A percentile compares a stretch with the other conserved stretches of the same genome.
Evolutionary conservation across 78 protist species (phyloP).

Genomic region (Polysphondylium violaceum): DNA sequence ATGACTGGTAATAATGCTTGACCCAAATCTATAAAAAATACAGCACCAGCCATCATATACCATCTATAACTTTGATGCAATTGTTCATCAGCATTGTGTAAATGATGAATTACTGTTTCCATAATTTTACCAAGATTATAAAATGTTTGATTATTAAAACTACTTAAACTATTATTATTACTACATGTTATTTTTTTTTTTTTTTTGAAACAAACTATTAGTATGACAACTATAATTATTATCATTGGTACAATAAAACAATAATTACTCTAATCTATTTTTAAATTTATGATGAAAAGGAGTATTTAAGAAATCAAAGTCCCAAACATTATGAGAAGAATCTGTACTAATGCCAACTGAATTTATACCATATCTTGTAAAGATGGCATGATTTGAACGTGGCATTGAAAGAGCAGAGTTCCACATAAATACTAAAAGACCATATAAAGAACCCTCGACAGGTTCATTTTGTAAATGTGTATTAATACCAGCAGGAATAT

Average conservation of each 20-base stretch:
- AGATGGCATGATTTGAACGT: constrained; percentile 72
- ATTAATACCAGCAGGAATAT: constrained; percentile 68
- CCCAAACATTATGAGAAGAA: constrained; percentile 56
- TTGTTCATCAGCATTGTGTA: constrained; percentile 81
- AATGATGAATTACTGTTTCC: constrained; percentile 58
- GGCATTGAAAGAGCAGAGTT: constrained; percentile 47
- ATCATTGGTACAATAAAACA: neutral
- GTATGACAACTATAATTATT: neutral
- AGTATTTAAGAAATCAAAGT: constrained; percentile 42
- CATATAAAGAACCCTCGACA: constrained; percentile 43
- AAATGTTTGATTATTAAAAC: too few species aligned
- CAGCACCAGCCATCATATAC: constrained; percentile 80
- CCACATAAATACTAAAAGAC: constrained; percentile 54
- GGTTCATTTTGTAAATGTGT: constrained; percentile 21
- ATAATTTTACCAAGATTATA: constrained; percentile 58
- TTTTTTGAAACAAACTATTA: neutral
- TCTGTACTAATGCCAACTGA: constrained; percentile 70
- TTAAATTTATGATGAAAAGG: constrained; percentile 50
- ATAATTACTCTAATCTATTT: neutral
- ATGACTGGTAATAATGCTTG: constrained; percentile 68
- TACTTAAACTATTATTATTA: neutral
- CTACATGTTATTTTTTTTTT: neutral
- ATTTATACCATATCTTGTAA: constrained; percentile 64
- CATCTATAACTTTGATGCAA: constrained; percentile 68
- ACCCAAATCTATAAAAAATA: constrained; percentile 67